Evolutionary conservation across 1,284 basidiomycete species (phyloP).

Genomic region (Abortiporus biennis): DNA sequence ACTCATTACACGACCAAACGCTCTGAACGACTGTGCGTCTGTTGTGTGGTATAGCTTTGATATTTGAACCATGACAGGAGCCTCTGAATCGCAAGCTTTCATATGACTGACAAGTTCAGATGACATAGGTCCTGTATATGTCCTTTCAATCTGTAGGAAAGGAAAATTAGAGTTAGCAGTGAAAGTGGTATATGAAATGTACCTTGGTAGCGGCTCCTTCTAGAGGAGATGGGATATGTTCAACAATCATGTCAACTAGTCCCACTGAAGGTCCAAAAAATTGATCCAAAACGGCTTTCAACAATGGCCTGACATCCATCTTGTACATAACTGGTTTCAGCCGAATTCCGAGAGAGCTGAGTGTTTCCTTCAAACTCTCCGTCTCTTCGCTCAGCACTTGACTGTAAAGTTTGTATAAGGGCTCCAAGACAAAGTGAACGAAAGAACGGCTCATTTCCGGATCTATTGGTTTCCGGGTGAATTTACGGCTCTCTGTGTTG

Average conservation of each 20-base stretch:
- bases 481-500: conserved; percentile 78
- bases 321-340: conserved; percentile 95
- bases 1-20: conserved; percentile 92
- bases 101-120: conserved; percentile 76
- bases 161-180: conserved; percentile 1
- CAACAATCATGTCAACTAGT: conserved; percentile 87
- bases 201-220: conserved; percentile 73
- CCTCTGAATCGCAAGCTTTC: conserved; percentile 78
- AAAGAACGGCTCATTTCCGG: conserved; percentile 85
- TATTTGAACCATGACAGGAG: conserved; percentile 89
- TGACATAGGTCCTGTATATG: conserved; percentile 83
- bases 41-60: conserved; percentile 94
- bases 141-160: conserved; percentile 58
- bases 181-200: conserved; percentile 9
- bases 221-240: conserved; percentile 83
- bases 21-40: conserved; percentile 93
- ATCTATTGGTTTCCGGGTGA: conserved; percentile 80
- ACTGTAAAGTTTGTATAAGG: conserved; percentile 96
- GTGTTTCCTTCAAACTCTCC: conserved; percentile 74
- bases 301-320: conserved; percentile 93
- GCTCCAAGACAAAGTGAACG: conserved; percentile 95
- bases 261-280: conserved; percentile 93
- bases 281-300: conserved; percentile 91
- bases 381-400: conserved; percentile 92
- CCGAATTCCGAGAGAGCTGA: conserved; percentile 78